Evolutionary conservation across 2,329 filamentous ascomycete species (phyloP), one percentile per base, ranked within the genome.

Genomic region (Sclerotinia subarctica): DNA sequence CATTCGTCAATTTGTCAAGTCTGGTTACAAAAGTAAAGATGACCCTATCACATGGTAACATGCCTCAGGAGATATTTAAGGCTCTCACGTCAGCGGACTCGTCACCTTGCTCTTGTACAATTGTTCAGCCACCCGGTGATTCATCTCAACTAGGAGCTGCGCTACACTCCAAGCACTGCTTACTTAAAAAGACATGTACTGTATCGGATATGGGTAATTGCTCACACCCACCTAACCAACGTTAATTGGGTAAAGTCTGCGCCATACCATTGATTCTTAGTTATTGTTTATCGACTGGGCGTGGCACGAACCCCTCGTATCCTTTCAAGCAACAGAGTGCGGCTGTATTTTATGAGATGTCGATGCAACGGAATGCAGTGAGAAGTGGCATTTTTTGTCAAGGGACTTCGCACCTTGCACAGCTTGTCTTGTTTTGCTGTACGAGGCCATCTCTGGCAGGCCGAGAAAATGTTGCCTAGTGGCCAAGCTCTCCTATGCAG

Each of bases 1-100:
- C 15, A 62, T 49, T 17, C 13, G 10, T 46, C 32, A 32, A 29
- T 59, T 46, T 13, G 29, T 59, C 57, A 46, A 46, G 24, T 46
- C 38, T 26, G 2, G 53, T 57, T 32, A 57, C 53, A 57, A 32
- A 29, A 57, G 35, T 57, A 17, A 57, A 57, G 32, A 42, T 38
- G 21, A 17, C 21, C 8, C 21, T 7, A 57, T 57, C 32, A 57
- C 54, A 57, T 38, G 54, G 57, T 60, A 35, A n/a, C 42, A 35
- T 62, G 29, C 44, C 58, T 62, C 8, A 49, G 26, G 29, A 32
- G 38, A 17, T 19, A 19, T 49, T 49, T 32, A 49, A 62, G 44
- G 58, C 58, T 62, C 58, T 49, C 58, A 62, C 58, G 58, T 62
- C 58, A 62, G 58, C 58, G 13, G 44, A 49, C 21, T 35, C 19